A percentile compares a stretch with the other conserved stretches of the same genome.
phyloP scores from a whole-genome alignment of 352 stramenopile species.

The Phytophthora macrochlamydospora region DNA sequence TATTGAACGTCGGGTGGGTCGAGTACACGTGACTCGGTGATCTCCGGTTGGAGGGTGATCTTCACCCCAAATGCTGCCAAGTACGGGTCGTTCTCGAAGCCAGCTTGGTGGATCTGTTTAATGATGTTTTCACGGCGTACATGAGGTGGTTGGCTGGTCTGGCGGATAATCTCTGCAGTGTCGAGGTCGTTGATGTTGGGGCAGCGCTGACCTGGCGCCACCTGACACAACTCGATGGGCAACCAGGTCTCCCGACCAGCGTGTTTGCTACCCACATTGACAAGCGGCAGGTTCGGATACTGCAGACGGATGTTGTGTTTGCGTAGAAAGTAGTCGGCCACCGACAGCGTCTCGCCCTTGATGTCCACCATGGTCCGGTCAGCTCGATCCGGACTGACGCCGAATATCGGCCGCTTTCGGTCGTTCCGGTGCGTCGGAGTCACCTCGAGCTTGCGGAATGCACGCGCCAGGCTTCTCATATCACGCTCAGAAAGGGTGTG shows the following conservation, averaged over 20 bases:
- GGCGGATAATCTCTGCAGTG: conserved; percentile 80
- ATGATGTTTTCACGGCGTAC: conserved; percentile 59
- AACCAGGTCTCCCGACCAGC: conserved; percentile 55
- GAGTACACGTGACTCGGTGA: conserved; percentile 47
- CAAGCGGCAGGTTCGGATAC: conserved; percentile 66
- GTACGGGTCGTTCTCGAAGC: conserved; percentile 73
- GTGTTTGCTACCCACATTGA: conserved; percentile 66
- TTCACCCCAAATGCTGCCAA: conserved; percentile 62
- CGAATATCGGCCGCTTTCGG: conserved; percentile 50
- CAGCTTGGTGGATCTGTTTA: conserved; percentile 59
- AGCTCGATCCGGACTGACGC: conserved; percentile 38
- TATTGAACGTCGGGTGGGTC: conserved; percentile 68
- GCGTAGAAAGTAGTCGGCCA: conserved; percentile 59
- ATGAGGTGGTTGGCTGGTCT: conserved; percentile 54
- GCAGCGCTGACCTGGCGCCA: conserved; percentile 70
- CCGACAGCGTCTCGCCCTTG: conserved; percentile 48
- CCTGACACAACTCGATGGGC: conserved; percentile 81
- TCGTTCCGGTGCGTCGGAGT: conserved; percentile 63
- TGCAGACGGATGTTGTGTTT: conserved; percentile 59
- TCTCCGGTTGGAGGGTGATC: conserved; percentile 52
- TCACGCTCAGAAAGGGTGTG: conserved; percentile 42
- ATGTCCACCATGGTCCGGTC: conserved; percentile 52
- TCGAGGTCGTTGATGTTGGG: conserved; percentile 78
- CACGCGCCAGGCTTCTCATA: conserved; percentile 34
- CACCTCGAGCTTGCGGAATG: conserved; percentile 56